Conservation (phyloP, 1,284 basidiomycete genomes). For the Irpex sp. region DNA sequence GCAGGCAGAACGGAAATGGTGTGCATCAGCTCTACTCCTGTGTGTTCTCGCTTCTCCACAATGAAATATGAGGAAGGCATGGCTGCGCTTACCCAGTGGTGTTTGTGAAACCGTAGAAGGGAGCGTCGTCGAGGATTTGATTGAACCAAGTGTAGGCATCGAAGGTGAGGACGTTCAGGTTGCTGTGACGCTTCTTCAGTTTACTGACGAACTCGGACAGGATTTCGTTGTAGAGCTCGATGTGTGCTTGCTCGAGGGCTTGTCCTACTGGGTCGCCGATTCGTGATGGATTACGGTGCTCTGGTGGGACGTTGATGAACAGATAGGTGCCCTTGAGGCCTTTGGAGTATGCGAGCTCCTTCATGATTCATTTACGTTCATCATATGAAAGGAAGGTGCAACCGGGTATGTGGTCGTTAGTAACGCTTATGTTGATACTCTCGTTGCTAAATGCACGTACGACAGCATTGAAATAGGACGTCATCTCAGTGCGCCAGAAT, state of each 20-base stretch:
- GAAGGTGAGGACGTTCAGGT: conserved; percentile 41
- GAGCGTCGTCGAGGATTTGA: conserved; percentile 38
- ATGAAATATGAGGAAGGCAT: background rate
- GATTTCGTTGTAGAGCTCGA: conserved; percentile 39
- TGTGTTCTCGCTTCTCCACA: background rate
- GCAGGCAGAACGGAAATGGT: background rate
- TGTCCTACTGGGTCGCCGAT: conserved; percentile 30
- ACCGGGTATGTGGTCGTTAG: background rate
- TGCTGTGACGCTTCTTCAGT: conserved; percentile 36
- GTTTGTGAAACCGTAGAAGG: conserved; percentile 43
- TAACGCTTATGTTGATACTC: background rate
- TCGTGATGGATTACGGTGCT: conserved; percentile 40
- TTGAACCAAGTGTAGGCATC: conserved; percentile 51
- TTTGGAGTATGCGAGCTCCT: conserved; percentile 39
- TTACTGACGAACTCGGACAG: conserved; percentile 31
- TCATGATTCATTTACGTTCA: conserved; percentile 8
- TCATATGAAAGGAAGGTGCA: background rate
- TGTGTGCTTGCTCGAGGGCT: conserved; percentile 32
- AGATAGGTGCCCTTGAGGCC: conserved; percentile 43
- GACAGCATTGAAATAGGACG: conserved; percentile 49
- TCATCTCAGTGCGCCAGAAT: conserved; percentile 51
- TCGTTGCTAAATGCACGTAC: conserved; percentile 27
- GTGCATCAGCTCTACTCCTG: background rate
- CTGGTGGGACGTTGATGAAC: conserved; percentile 54
- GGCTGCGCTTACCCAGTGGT: conserved; percentile 38